phyloP scores from a whole-genome alignment of 1,139 yeast species.

The Yamadazyma conglobata region DNA sequence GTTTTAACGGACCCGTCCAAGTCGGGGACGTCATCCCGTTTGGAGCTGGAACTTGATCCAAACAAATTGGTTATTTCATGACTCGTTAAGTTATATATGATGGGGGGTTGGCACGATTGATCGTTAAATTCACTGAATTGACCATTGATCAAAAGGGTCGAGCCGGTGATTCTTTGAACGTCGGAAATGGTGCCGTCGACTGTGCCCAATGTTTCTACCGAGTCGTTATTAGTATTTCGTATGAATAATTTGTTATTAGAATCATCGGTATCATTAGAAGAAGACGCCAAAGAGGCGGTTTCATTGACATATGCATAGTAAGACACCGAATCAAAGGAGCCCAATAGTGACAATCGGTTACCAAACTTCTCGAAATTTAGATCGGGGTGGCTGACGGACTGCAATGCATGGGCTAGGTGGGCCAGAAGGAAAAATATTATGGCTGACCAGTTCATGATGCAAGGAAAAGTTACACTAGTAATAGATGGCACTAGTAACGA shows the following conservation, averaged over 20 bases:
- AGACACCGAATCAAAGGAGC: constrained; percentile 61
- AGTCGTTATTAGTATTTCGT: constrained; percentile 26
- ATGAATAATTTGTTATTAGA: constrained; percentile 24
- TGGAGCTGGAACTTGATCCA: constrained; percentile 12
- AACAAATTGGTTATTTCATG: constrained; percentile 40
- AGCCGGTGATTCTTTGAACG: constrained; percentile 23
- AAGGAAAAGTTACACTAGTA: background rate
- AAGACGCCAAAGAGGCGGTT: constrained; percentile 22
- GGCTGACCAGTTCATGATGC: constrained; percentile 2
- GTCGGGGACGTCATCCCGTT: constrained; percentile 22
- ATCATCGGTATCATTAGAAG: constrained; percentile 4
- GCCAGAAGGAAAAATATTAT: constrained; percentile 1
- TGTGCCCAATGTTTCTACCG: constrained; percentile 28
- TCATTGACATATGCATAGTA: constrained; percentile 54
- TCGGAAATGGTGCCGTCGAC: constrained; percentile 34
- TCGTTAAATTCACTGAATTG: constrained; percentile 35
- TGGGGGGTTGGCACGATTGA: constrained; percentile 45
- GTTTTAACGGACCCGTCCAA: constrained; percentile 52
- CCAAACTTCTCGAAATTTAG: constrained; percentile 33
- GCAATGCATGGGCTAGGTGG: background rate
- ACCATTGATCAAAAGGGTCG: constrained; percentile 43
- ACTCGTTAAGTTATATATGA: constrained; percentile 50
- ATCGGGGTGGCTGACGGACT: constrained; percentile 19
- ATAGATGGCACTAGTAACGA: no score
- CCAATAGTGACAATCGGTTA: constrained; percentile 56